These are phyloP conservation scores for Morella rubra DNA, from an alignment of 306 rosid genomes.

Conservation along the genomic window DNA sequence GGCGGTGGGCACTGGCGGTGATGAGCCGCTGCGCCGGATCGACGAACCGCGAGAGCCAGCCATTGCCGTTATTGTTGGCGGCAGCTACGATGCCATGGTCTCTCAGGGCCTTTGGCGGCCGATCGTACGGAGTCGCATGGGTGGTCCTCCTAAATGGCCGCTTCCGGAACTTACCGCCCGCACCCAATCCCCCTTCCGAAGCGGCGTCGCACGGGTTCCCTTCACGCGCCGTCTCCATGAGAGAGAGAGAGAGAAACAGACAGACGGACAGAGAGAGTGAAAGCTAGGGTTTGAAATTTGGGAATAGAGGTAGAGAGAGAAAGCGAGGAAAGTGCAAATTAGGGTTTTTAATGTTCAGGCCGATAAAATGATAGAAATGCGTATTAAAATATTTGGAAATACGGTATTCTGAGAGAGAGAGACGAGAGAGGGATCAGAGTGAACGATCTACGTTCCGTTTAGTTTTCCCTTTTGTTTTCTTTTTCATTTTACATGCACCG, in stretches of 20 bases:
- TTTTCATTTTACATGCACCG: neutral
- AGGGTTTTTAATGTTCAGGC: constrained; percentile 12
- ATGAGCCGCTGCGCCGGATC: constrained; percentile 92
- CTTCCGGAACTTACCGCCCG: constrained; percentile 88
- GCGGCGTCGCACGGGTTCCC: constrained; percentile 47
- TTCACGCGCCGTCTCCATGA: constrained; percentile 71
- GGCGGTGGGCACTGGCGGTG: constrained; percentile 53
- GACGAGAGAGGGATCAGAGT: neutral
- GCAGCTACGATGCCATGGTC: constrained; percentile 39
- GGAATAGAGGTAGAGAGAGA: constrained; percentile 17
- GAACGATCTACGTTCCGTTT: neutral
- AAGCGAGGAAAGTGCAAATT: constrained; percentile 8
- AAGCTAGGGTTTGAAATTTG: constrained; percentile 31
- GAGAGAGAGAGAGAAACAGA: constrained; percentile 33
- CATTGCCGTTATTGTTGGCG: constrained; percentile 21
- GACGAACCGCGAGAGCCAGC: constrained; percentile 84
- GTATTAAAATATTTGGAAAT: constrained; percentile 1
- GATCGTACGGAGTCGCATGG: constrained; percentile 84
- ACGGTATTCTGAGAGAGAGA: neutral
- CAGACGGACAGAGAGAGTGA: constrained; percentile 22
- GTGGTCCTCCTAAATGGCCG: constrained; percentile 48
- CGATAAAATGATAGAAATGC: neutral
- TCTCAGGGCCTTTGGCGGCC: constrained; percentile 56
- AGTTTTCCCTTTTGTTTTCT: neutral
- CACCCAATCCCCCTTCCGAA: constrained; percentile 42